phyloP scores from a whole-genome alignment of 768 basidiomycete genomes.

The Termitomyces sp. region DNA sequence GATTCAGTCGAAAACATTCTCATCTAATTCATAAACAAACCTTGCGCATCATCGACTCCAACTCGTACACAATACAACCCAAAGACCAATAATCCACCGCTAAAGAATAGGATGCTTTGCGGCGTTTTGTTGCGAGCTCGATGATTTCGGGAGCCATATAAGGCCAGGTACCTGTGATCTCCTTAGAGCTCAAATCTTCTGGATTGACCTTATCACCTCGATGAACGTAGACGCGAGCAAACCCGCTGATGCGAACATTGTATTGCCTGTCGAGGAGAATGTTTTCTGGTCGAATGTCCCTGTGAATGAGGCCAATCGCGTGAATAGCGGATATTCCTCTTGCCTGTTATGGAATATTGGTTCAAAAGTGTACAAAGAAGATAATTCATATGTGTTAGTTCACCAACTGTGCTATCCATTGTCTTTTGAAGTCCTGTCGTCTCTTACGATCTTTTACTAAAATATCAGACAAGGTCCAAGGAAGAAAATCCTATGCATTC shows the following conservation, averaged over 20 bases:
- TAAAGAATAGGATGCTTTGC: not conserved
- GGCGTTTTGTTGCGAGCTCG: not conserved
- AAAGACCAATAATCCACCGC: constrained; percentile 2
- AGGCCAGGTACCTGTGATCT: constrained; percentile 2
- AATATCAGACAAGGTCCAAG: not conserved
- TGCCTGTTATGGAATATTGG: not conserved
- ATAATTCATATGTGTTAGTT: not conserved
- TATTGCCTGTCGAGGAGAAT: not conserved
- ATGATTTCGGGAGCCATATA: constrained; percentile 2
- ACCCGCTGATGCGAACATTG: not conserved
- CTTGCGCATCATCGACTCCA: not conserved
- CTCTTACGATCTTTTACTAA: not conserved
- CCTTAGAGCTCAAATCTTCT: not conserved
- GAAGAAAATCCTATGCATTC: not conserved
- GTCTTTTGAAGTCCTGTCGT: not conserved
- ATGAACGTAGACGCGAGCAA: not conserved
- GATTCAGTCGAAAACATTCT: not conserved
- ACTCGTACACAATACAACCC: constrained; percentile 2
- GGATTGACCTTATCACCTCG: not conserved
- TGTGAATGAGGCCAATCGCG: not conserved
- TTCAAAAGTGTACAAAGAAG: not conserved
- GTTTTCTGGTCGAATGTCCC: constrained; percentile 2
- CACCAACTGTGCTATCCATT: constrained; percentile 1
- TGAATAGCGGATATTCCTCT: not conserved
- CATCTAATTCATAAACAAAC: not conserved